Evolutionary conservation across 2,329 filamentous ascomycete species (phyloP).

Genomic region (Zymoseptoria brevis): DNA sequence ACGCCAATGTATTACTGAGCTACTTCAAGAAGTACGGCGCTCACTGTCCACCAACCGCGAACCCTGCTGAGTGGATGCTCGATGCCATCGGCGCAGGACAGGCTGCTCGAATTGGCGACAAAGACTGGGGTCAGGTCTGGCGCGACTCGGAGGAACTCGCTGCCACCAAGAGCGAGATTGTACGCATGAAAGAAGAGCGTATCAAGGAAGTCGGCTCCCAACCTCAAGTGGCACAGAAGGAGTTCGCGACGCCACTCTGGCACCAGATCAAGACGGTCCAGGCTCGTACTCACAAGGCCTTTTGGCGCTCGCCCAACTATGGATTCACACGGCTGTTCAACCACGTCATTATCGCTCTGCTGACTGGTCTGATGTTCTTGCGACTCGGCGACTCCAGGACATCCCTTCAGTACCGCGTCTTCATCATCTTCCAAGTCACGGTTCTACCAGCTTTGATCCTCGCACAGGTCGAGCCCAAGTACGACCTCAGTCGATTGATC

Average conservation of each 20-base stretch:
- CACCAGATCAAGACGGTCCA: slow-evolving; percentile 74
- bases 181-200: slow-evolving; percentile 56
- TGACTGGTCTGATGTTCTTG: slow-evolving; percentile 73
- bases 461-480: slow-evolving; percentile 76
- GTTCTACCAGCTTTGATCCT: slow-evolving; percentile 78
- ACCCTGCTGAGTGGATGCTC: slow-evolving; percentile 79
- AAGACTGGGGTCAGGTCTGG: slow-evolving; percentile 78
- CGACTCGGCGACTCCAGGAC: slow-evolving; percentile 67
- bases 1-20: slow-evolving; percentile 61
- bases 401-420: slow-evolving; percentile 76
- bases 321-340: slow-evolving; percentile 82
- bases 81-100: slow-evolving; percentile 74
- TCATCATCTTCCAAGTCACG: slow-evolving; percentile 83
- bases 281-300: slow-evolving; percentile 64
- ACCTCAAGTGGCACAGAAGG: slow-evolving; percentile 50
- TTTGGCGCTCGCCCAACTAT: slow-evolving; percentile 83
- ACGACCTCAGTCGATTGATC: slow-evolving; percentile 68
- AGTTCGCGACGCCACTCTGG: slow-evolving; percentile 72
- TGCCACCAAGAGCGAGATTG: slow-evolving; percentile 58
- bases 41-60: slow-evolving; percentile 56
- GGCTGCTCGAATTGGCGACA: slow-evolving; percentile 60
- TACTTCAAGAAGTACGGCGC: slow-evolving; percentile 35
- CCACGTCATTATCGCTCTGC: slow-evolving; percentile 67
- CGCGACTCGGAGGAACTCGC: slow-evolving; percentile 62
- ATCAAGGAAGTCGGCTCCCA: slow-evolving; percentile 39